Base-by-base conservation (phyloP, 768 basidiomycete genomes). In the Lactifluus subvellereus region DNA sequence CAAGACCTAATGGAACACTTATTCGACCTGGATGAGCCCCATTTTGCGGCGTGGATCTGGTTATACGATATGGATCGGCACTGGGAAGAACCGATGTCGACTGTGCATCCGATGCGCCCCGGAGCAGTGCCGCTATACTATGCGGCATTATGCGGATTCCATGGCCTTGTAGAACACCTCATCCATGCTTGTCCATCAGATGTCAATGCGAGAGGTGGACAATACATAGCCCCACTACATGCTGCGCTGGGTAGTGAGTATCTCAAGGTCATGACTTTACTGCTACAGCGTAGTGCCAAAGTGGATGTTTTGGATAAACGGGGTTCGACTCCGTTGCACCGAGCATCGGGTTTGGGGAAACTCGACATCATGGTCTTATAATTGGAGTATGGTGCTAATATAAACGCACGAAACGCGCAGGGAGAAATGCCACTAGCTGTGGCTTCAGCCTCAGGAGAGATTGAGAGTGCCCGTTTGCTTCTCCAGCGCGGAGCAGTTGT, bases 31-130 rank as follows among this genome's bases (percentile, higher is more conserved):
- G 10, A 18, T 1, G 32, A 42, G 2, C 33, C 54, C 3, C 11
- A 51, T 40, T 62, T 62, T 38, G 42, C 55, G 42, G 40, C 55
- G 2, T 62, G 61, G 61, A 13, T 62, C 18, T 56, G 60, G 60
- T 5, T 56, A 13, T 47, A 52, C 8, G 55, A 62, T 9, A 30
- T 62, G 4, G 56, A 57, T 3, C 33, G 9, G 37, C 30, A 22
- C 35, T 60, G 50, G 51, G 10, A 4, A 30, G 30, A 20, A 2
- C 35, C 35, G 0, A 54, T 54, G 53, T 5, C 16, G 11, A 16
- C 35, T 7, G 14, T 49, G 3, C 52, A 32, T 9, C 60, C 60
- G 13, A 43, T n/a, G 7, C 32, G 1, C 0, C 57, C 49, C 1
- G 18, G 2, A 5, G 49, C 49, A 3, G 3, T 9, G 11, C 59